Base-by-base conservation (phyloP, 495 filamentous ascomycete genomes). In the Friedmanniomyces endolithicus region DNA sequence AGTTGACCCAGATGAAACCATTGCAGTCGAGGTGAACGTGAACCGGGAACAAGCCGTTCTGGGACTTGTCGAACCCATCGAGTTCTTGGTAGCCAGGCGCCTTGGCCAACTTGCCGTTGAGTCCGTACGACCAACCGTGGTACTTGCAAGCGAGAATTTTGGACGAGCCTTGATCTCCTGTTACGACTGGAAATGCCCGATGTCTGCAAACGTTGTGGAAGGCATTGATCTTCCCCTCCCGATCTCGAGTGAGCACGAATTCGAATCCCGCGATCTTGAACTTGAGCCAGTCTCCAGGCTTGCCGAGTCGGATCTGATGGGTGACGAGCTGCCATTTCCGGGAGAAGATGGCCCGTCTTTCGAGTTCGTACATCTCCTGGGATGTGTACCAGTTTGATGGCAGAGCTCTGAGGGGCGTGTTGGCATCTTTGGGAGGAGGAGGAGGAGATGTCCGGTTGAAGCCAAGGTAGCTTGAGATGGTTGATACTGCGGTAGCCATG, bases 71-170 rank as follows among this genome's bases (percentile, higher is more conserved):
- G 55, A 82, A 81, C 17, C 70, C 78, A 16, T 68, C 63, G 9
- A 80, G 59, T 7, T 72, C 70, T 23, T 81, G 71, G 55, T 76
- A 82, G 2, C 72, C 69, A 0, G 79, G 78, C 1, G 80, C 79
- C 63, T 81, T 80, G 44, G 78, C 72, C 37, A 83, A 64, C 33
- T 74, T 70, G 17, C 80, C 79, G 40, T 64, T 70, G 6, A 73
- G 71, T 51, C 77, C 74, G 56, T 82, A 82, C 35, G 73, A 76
- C 79, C 80, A 84, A 23, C 80, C 79, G 63, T 84, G 80, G 57
- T 82, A 84, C 41, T 74, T 70, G 64, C 79, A 84, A 1, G 71
- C 66, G 12, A 82, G 72, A 54, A 80, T 74, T 7, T 69, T 68
- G 16, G 75, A 64, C 9, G 67, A 71, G 4, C 79, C 79, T 9